Percentiles rank a stretch among this genome's conserved stretches.
These are phyloP conservation scores for Primulina tabacum DNA, from an alignment of 257 asterid species.

Conservation along the genomic window DNA sequence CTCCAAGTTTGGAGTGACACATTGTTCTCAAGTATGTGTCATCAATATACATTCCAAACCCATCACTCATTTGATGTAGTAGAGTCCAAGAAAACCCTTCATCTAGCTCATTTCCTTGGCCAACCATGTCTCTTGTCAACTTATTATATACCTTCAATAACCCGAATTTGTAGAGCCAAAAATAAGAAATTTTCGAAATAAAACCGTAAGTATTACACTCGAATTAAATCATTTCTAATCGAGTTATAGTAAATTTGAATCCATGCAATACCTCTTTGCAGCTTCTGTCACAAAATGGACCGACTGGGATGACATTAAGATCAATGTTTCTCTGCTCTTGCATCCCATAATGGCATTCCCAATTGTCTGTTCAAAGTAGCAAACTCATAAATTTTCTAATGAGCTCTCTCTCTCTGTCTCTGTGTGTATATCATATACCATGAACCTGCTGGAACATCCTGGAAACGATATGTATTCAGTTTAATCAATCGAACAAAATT, in stretches of 20 bases:
- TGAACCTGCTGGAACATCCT: too few relatives aligned
- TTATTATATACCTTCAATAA: conserved; percentile 31
- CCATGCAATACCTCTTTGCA: conserved; percentile 54
- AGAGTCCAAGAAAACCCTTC: too few relatives aligned
- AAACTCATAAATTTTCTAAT: background rate
- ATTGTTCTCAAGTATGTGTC: conserved; percentile 36
- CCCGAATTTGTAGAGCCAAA: too few relatives aligned
- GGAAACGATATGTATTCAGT: too few relatives aligned
- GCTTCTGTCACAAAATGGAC: conserved; percentile 40
- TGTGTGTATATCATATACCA: too few relatives aligned
- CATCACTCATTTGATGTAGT: conserved; percentile 25
- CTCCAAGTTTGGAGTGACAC: conserved; percentile 55
- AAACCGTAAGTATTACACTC: too few relatives aligned
- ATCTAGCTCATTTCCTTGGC: conserved; percentile 28
- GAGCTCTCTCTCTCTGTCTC: too few relatives aligned
- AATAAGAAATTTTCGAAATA: too few relatives aligned
- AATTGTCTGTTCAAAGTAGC: conserved; percentile 40
- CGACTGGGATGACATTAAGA: conserved; percentile 35
- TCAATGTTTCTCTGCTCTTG: conserved; percentile 29
- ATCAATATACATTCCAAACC: conserved; percentile 22
- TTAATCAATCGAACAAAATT: too few relatives aligned
- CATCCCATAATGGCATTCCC: conserved; percentile 42
- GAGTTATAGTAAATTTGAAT: background rate
- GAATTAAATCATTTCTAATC: too few relatives aligned
- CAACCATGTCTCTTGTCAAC: conserved; percentile 33